Percentiles rank a stretch among this genome's conserved stretches.
phyloP scores from a whole-genome alignment of 768 basidiomycete species.

The Boletus reticuloceps region DNA sequence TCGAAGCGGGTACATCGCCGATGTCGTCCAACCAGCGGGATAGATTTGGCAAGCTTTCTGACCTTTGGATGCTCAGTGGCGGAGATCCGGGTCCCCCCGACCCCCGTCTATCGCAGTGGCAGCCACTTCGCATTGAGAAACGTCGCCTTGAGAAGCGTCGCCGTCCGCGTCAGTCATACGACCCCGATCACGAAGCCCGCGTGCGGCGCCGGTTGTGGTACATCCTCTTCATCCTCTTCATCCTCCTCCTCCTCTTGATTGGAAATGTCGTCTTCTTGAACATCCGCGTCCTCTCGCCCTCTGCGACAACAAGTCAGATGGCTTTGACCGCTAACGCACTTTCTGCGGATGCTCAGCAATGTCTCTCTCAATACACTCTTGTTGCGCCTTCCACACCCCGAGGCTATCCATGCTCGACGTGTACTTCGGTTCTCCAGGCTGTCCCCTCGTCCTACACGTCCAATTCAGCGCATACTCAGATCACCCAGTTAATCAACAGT shows the following conservation, averaged over 20 bases:
- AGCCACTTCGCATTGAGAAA: constrained; percentile 39
- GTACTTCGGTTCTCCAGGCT: constrained; percentile 38
- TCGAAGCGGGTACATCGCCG: constrained; percentile 21
- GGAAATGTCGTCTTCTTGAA: constrained; percentile 39
- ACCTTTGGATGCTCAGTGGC: constrained; percentile 30
- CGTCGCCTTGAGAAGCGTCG: constrained; percentile 3
- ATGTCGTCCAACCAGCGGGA: constrained; percentile 26
- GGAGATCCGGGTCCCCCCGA: constrained; percentile 26
- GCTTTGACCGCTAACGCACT: constrained; percentile 27
- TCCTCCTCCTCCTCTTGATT: constrained; percentile 42
- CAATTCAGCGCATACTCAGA: constrained; percentile 30
- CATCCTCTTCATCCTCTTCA: constrained; percentile 30
- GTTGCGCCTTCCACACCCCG: constrained; percentile 42
- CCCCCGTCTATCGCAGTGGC: constrained; percentile 32
- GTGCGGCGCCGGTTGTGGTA: constrained; percentile 28
- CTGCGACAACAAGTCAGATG: constrained; percentile 15
- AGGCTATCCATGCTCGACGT: constrained; percentile 45
- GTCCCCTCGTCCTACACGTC: constrained; percentile 35
- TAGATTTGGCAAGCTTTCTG: constrained; percentile 36
- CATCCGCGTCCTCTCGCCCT: constrained; percentile 29
- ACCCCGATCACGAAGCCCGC: constrained; percentile 17
- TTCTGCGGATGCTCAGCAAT: constrained; percentile 41
- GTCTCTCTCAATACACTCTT: constrained; percentile 43
- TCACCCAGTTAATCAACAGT: constrained; percentile 31
- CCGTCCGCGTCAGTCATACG: constrained; percentile 21